Percentiles rank a stretch among this genome's conserved stretches.
These are phyloP conservation scores for Ambrosia hybrid DNA, from an alignment of 140 eudicot species.

Conservation along the genomic window DNA sequence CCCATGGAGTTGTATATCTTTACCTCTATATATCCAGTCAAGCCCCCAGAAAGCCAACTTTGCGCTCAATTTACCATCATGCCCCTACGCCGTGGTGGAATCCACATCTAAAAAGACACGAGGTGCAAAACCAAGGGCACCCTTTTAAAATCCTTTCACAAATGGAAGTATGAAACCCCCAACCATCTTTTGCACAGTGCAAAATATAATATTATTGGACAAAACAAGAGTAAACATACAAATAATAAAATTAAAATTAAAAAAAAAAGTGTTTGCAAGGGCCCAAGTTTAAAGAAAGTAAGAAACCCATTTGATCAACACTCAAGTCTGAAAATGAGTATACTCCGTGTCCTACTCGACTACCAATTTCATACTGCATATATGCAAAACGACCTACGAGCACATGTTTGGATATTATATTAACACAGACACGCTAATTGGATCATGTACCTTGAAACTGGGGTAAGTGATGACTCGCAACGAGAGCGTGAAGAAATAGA, in stretches of 20 bases:
- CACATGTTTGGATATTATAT: not conserved
- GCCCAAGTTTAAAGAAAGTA: not conserved
- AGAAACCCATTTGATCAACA: not conserved
- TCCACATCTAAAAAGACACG: slow-evolving; percentile 77
- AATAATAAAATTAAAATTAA: not conserved
- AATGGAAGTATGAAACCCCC: slow-evolving; percentile 25
- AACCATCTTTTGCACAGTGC: slow-evolving; percentile 26
- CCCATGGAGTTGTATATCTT: slow-evolving; percentile 40
- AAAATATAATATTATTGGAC: not conserved
- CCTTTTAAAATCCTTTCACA: slow-evolving; percentile 35
- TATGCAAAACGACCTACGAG: not conserved
- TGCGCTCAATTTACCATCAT: slow-evolving; percentile 54
- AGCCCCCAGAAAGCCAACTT: slow-evolving; percentile 59
- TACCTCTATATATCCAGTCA: slow-evolving; percentile 51
- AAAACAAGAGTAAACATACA: slow-evolving; percentile 9
- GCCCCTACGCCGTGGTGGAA: slow-evolving; percentile 60
- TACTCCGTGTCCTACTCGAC: not conserved
- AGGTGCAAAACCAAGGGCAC: slow-evolving; percentile 43
- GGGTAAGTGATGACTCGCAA: slow-evolving; percentile 51
- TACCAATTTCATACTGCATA: not conserved
- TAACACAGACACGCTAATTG: not conserved
- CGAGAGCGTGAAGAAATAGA: slow-evolving; percentile 48
- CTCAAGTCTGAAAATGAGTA: not conserved
- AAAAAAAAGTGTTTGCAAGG: not conserved
- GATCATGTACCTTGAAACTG: slow-evolving; percentile 53